These are phyloP conservation scores for Physcomitrium patens DNA, from an alignment of 225 moss, liverwort and hornwort species.

Conservation along the genomic window DNA sequence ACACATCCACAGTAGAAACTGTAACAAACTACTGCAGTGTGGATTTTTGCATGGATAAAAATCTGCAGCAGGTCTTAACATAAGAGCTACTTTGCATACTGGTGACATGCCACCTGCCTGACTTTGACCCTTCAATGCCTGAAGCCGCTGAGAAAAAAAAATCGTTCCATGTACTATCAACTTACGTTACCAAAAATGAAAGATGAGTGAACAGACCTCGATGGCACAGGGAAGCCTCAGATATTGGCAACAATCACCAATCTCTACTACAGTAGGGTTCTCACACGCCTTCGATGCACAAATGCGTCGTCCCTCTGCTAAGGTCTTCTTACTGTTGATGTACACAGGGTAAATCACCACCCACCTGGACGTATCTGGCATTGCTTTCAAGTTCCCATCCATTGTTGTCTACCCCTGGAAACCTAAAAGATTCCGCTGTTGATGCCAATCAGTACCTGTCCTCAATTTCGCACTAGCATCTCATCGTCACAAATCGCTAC, in stretches of 20 bases:
- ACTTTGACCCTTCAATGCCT: neutral
- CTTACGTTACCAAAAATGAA: neutral
- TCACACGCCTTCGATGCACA: constrained; percentile 62
- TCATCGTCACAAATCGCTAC: neutral
- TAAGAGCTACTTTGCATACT: neutral
- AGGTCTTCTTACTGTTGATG: constrained; percentile 83
- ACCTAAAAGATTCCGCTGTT: neutral
- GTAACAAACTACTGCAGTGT: no score
- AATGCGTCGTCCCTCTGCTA: constrained; percentile 86
- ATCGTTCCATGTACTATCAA: neutral
- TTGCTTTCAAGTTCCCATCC: constrained; percentile 32
- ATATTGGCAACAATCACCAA: constrained; percentile 79
- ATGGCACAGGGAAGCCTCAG: constrained; percentile 68
- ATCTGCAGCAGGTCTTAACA: no score
- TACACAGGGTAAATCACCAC: constrained; percentile 86
- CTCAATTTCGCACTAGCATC: neutral
- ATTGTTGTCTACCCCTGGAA: constrained; percentile 25
- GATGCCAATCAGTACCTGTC: neutral
- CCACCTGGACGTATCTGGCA: constrained; percentile 60
- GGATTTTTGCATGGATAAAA: no score
- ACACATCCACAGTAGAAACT: no score
- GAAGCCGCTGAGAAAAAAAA: neutral
- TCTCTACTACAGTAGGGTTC: constrained; percentile 73
- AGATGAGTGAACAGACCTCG: constrained; percentile 41
- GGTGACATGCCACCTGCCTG: neutral